These are phyloP conservation scores for Neckera pumila DNA, from an alignment of 225 moss, liverwort and hornwort species.

Conservation along the genomic window DNA sequence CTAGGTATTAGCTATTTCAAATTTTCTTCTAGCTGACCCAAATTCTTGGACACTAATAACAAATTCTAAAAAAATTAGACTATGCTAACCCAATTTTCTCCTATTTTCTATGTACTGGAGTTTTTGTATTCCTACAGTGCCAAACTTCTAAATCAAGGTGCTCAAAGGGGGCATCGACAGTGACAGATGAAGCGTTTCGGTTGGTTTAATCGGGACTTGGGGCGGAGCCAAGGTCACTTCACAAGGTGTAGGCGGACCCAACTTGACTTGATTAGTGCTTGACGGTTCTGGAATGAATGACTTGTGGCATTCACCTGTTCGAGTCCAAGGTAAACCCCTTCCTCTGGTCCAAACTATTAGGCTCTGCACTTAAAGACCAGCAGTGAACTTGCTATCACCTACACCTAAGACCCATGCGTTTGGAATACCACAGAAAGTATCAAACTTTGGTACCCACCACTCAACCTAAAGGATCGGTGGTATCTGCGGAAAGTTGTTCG, in stretches of 20 bases:
- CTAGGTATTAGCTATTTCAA: too few species aligned
- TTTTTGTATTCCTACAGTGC: too few species aligned
- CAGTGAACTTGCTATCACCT: not conserved
- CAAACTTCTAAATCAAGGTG: accelerated
- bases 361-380: not conserved
- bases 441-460: not conserved
- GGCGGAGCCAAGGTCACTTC: not conserved
- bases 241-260: accelerated
- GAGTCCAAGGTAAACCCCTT: not conserved
- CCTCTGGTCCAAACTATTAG: not conserved
- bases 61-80: too few species aligned
- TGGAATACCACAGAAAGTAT: not conserved
- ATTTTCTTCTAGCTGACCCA: too few species aligned
- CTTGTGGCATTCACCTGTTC: not conserved
- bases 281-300: not conserved
- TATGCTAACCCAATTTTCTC: too few species aligned
- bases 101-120: too few species aligned
- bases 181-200: not conserved
- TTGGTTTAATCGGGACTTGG: too few species aligned
- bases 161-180: accelerated
- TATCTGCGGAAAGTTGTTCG: not conserved
- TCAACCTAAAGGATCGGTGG: not conserved
- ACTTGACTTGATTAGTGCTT: not conserved
- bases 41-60: too few species aligned
- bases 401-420: not conserved